Evolutionary conservation across 805 yeast species (phyloP).

Genomic region (Novakomyces olei): DNA sequence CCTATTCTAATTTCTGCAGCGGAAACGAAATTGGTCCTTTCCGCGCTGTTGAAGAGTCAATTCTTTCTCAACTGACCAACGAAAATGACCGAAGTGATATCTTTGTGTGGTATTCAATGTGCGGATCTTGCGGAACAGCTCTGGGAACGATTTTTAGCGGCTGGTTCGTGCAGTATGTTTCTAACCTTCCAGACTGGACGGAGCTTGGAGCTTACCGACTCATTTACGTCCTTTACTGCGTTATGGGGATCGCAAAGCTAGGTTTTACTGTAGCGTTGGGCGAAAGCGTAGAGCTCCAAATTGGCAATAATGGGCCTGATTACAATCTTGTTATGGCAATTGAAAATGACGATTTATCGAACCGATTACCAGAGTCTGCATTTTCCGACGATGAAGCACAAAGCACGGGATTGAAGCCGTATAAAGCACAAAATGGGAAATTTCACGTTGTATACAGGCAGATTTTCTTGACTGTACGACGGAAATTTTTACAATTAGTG

Average conservation of each 20-base stretch:
- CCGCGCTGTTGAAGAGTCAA: constrained; percentile 29
- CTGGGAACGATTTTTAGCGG: constrained; percentile 51
- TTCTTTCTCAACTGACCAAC: constrained; percentile 26
- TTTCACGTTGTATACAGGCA: no score
- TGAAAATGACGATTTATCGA: no score
- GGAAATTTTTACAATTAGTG: no score
- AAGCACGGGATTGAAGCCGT: no score
- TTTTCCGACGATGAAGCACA: no score
- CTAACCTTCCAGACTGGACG: constrained; percentile 16
- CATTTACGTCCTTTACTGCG: constrained; percentile 34
- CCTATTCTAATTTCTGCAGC: no score
- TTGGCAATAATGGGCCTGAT: no score
- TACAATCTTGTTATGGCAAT: no score
- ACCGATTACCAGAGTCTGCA: no score
- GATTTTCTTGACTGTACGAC: no score
- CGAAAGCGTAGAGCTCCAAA: constrained; percentile 13
- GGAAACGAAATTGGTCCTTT: constrained; percentile 38
- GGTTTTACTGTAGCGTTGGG: constrained; percentile 23
- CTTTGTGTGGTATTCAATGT: constrained; percentile 50
- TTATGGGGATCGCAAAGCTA: constrained; percentile 29
- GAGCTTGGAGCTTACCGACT: constrained; percentile 28
- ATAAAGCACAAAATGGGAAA: no score
- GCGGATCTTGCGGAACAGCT: constrained; percentile 53
- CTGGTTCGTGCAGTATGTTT: constrained; percentile 26
- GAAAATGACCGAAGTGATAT: constrained; percentile 33